Percentiles rank a stretch among this genome's conserved stretches.
phyloP scores from a whole-genome alignment of 2,329 filamentous ascomycete genomes.

The Elsinoe australis region DNA sequence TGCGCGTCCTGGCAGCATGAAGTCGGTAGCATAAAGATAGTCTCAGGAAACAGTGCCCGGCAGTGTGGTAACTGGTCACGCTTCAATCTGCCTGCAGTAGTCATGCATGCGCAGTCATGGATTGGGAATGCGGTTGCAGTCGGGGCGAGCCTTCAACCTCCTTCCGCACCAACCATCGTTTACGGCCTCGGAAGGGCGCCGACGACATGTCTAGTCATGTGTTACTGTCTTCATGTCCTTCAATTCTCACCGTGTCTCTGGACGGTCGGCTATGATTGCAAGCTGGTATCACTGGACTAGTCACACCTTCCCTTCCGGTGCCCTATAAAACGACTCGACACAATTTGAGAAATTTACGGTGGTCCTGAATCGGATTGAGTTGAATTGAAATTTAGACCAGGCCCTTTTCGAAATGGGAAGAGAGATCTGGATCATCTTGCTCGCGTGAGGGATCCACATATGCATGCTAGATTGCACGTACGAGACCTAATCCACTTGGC shows the following conservation, averaged over 20 bases:
- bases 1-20: neutral
- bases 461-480: constrained; percentile 2
- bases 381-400: neutral
- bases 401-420: neutral
- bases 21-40: neutral
- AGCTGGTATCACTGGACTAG: too few relatives aligned
- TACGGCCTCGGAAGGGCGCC: too few relatives aligned
- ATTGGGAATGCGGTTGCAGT: neutral
- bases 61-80: neutral
- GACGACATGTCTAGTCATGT: constrained; percentile 7
- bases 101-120: neutral
- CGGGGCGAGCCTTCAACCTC: constrained; percentile 7
- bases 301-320: too few relatives aligned
- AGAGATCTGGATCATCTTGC: neutral
- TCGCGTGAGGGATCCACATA: constrained; percentile 12
- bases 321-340: neutral
- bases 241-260: too few relatives aligned
- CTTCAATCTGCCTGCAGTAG: constrained; percentile 7
- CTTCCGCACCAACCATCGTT: constrained; percentile 10
- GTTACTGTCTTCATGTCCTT: too few relatives aligned
- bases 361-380: neutral
- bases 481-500: neutral
- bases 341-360: neutral
- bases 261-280: too few relatives aligned
- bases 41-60: neutral